A percentile compares a stretch with the other conserved stretches of the same genome.
Evolutionary conservation across 495 filamentous ascomycete species (phyloP).

Genomic region (Trypethelium eluteriae): DNA sequence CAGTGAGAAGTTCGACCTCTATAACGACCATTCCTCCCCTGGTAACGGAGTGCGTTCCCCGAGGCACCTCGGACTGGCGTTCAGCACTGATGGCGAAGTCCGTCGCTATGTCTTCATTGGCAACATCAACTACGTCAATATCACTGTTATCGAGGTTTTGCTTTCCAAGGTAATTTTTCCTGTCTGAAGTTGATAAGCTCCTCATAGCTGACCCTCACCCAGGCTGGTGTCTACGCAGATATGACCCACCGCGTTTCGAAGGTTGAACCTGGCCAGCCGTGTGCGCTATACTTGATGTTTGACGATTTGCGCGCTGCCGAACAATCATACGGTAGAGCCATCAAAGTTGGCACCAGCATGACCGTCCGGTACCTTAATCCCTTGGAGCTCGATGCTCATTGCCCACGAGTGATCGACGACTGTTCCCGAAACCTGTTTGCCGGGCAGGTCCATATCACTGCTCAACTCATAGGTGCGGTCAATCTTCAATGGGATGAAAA

Average conservation of each 20-base stretch:
- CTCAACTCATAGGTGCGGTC: neutral
- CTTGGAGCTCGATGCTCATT: conserved; percentile 10
- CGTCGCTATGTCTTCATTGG: conserved; percentile 4
- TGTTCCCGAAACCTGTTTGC: conserved; percentile 7
- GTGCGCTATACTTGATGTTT: conserved; percentile 18
- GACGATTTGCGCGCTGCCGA: conserved; percentile 22
- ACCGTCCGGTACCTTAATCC: conserved; percentile 16
- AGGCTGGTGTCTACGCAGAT: conserved; percentile 3
- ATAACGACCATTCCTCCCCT: neutral
- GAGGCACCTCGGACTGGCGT: neutral
- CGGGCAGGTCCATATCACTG: neutral
- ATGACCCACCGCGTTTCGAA: conserved; percentile 6
- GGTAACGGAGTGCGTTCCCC: neutral
- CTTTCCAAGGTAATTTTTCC: neutral
- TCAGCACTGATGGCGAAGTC: conserved; percentile 7
- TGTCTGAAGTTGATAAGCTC: neutral
- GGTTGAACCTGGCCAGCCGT: neutral
- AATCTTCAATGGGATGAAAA: neutral
- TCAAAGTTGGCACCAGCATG: conserved; percentile 1
- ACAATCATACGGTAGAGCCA: neutral
- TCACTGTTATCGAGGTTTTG: neutral
- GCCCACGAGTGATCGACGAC: neutral
- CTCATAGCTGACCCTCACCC: neutral
- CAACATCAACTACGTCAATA: neutral
- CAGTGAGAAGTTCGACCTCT: neutral